Base-by-base conservation (phyloP, 768 basidiomycete genomes). In the Pleurotus eryngii region DNA sequence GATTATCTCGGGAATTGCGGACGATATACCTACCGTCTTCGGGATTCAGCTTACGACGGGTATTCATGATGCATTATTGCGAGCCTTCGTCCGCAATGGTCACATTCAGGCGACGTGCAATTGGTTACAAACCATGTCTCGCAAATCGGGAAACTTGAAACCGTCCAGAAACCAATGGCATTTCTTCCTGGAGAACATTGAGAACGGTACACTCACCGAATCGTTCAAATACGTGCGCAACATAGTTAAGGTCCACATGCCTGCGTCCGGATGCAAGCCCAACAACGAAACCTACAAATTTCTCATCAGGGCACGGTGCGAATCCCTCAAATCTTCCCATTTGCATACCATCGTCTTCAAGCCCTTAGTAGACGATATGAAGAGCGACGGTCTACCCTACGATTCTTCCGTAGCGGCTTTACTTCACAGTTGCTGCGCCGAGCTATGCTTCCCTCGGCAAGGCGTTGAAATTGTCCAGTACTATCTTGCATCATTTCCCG, bases 141-240 rank as follows among this genome's bases (percentile, higher is more conserved):
- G 69, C 22, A 78, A 78, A 49, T 74, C 83, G 3, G 79, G 78
- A 2, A 64, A 75, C 37, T 60, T 78, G 45, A 66, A 65, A 4
- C 84, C 85, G 0, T 76, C 78, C 20, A 68, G 78, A 38, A 72
- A 78, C 18, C 83, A 85, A 57, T 84, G 83, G 72, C 80, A 86
- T 59, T 58, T 76, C 8, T 76, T 85, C 59, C 69, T 89, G 37
- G 72, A 79, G 38, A 68, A 71, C 59, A 63, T 65, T 8, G 61
- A 68, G 43, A 49, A 49, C 12, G 56, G 50, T 12, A 54, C 51
- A 4, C 51, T 54, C 15, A 12, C 37, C 5, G 63, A 67, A 11
- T 59, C 69, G 1, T 69, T 73, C 59, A 66, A 64, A 26, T 69
- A 70, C 58, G 55, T 76, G 62, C 75, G 70, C 46, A 70, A 69